These are phyloP conservation scores for Penicillium sp. DNA, from an alignment of 2,329 filamentous ascomycete species.

Conservation along the genomic window DNA sequence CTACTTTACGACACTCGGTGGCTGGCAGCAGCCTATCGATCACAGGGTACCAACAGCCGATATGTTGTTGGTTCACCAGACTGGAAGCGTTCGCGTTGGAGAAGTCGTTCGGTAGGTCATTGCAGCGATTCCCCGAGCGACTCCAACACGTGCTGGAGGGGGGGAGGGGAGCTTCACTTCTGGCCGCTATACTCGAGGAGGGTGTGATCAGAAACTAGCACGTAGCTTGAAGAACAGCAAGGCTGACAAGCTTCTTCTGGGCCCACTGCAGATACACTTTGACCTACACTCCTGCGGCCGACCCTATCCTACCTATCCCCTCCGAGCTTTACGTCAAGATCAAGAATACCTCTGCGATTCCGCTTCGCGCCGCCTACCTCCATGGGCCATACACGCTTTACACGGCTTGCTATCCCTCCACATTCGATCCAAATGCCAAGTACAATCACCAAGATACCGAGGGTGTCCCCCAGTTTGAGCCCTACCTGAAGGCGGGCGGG, in stretches of 20 bases:
- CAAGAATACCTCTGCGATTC: conserved; percentile 85
- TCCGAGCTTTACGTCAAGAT: conserved; percentile 75
- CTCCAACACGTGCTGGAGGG: not conserved
- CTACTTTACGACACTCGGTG: conserved; percentile 29
- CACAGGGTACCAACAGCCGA: conserved; percentile 22
- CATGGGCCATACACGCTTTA: conserved; percentile 92
- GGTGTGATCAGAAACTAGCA: no score
- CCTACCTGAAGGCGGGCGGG: conserved; percentile 90
- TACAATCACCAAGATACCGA: conserved; percentile 63
- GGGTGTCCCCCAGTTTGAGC: conserved; percentile 85
- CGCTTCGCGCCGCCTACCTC: conserved; percentile 88
- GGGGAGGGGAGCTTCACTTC: not conserved
- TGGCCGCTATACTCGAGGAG: not conserved
- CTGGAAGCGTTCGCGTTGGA: conserved; percentile 86
- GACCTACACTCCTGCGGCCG: conserved; percentile 82
- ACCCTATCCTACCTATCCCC: conserved; percentile 84
- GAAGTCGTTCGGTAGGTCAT: conserved; percentile 73
- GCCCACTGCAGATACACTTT: conserved; percentile 58
- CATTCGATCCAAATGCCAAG: conserved; percentile 76
- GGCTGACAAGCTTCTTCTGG: not conserved
- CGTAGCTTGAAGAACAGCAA: not conserved
- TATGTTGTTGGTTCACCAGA: conserved; percentile 89
- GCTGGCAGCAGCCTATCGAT: conserved; percentile 27
- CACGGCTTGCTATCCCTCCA: conserved; percentile 75
- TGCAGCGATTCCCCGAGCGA: not conserved